Percentiles rank a stretch among this genome's conserved stretches.
Conservation (phyloP, 306 rosid species). For the Glycine soja region DNA sequence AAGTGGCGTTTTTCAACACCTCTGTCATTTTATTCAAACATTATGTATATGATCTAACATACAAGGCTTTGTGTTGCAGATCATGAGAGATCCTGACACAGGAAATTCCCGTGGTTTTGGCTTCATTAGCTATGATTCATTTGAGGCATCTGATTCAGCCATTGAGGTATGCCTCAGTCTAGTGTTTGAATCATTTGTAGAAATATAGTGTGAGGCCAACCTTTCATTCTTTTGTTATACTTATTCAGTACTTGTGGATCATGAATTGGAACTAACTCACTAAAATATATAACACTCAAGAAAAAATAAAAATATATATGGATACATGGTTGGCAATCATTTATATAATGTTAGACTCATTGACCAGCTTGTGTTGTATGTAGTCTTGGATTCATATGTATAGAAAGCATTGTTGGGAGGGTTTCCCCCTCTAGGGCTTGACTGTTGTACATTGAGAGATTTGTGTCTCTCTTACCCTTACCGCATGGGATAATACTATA, state of each 20-base stretch:
- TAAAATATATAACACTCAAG: constrained; percentile 1
- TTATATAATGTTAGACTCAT: constrained; percentile 1
- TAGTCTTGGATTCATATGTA: no score
- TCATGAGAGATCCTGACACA: constrained; percentile 98
- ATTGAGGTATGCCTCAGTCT: constrained; percentile 72
- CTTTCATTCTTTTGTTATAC: constrained; percentile 31
- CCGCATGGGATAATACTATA: no score
- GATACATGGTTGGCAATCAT: background rate
- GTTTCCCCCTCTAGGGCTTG: no score
- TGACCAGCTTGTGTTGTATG: background rate
- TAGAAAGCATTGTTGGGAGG: no score
- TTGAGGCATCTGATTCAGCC: constrained; percentile 98
- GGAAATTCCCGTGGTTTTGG: constrained; percentile 99
- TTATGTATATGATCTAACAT: constrained; percentile 46
- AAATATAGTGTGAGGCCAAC: constrained; percentile 17
- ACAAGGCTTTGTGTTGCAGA: constrained; percentile 58
- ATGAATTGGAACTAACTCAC: background rate
- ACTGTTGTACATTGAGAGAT: no score
- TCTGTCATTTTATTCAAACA: constrained; percentile 12
- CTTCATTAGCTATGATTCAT: constrained; percentile 95
- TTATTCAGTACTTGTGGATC: constrained; percentile 12
- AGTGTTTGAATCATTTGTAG: constrained; percentile 30
- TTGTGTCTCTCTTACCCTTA: no score
- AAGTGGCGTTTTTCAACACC: no score
- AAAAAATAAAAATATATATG: background rate